Evolutionary conservation across 108 stramenopile species (phyloP), one percentile per base, ranked within the genome.

Genomic region (Fistulifera solaris): DNA sequence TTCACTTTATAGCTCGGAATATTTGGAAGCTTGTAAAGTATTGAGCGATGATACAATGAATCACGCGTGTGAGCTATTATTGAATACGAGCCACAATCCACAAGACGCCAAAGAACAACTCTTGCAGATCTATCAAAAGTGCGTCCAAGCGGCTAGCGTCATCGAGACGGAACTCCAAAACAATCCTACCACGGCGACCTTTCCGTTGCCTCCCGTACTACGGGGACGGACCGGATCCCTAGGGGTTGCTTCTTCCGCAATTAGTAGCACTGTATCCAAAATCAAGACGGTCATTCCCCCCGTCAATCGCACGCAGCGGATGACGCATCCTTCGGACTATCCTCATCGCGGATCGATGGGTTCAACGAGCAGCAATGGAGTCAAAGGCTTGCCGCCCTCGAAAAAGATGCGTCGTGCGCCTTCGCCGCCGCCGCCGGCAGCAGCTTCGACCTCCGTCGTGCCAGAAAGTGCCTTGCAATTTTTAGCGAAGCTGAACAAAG

Each of bases 401-500:
- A 35, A 35, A 35, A n/a, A 35, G 31, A 8, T 35, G 8, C 31
- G 31, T 3, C 31, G 31, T 35, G 31, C 31, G 31, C 31, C 31
- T 35, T 35, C 31, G 8, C 31, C 31, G 31, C 31, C 31, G 8
- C 31, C 31, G 31, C 8, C 31, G 8, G 8, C 31, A 6, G 16
- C 53, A 2, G 28, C 50, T 51, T 35, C 35, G 15, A 4, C 27
- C 1, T 15, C 28, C 11, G 8, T 5, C 18, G 27, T 31, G 3
- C 69, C 69, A 0, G 58, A 62, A 0, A 52, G 63, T 46, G 69
- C 63, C 0, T 58, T 70, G 19, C 47, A 59, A 26, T 70, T 70
- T 50, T 51, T 70, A 56, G 63, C 62, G 2, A 64, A 64, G 26
- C 56, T 72, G n/a, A 72, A 63, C 49, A 43, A 58, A 27, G 65